Percentiles rank a stretch among this genome's conserved stretches.
phyloP scores from a whole-genome alignment of 192 early-diverging fungal genomes.

The Allomyces macrogynus region DNA sequence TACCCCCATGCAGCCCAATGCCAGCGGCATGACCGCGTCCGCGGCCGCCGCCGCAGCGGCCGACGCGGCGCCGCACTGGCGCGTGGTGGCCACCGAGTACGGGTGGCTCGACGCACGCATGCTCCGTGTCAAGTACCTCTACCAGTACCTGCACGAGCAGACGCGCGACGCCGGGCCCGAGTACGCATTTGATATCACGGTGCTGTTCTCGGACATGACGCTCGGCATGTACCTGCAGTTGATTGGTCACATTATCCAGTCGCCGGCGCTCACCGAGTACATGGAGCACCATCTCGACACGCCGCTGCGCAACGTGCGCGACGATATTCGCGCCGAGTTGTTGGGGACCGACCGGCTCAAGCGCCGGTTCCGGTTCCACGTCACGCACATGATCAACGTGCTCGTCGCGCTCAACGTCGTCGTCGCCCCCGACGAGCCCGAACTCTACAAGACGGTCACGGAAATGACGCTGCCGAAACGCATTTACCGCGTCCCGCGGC shows the following conservation, averaged over 20 bases:
- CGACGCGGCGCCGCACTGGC: background rate
- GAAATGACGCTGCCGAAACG: background rate
- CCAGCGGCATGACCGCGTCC: no score
- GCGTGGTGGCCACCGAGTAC: background rate
- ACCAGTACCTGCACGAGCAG: background rate
- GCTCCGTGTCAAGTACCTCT: background rate
- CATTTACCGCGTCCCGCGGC: background rate
- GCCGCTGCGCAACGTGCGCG: background rate
- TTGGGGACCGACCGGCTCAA: background rate
- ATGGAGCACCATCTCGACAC: background rate
- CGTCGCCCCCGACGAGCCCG: background rate
- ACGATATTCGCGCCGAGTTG: background rate
- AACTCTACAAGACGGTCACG: background rate
- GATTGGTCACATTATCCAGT: background rate
- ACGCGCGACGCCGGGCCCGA: background rate
- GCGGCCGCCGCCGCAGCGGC: no score
- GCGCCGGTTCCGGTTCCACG: background rate
- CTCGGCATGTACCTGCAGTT: background rate
- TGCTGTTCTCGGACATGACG: background rate
- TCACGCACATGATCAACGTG: background rate
- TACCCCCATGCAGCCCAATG: no score
- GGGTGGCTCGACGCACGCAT: background rate
- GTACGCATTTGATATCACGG: background rate
- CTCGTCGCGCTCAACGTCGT: background rate
- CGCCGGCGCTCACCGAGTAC: background rate